Conservation (phyloP, 306 rosid species). For the Pterocarpus macrocarpus region DNA sequence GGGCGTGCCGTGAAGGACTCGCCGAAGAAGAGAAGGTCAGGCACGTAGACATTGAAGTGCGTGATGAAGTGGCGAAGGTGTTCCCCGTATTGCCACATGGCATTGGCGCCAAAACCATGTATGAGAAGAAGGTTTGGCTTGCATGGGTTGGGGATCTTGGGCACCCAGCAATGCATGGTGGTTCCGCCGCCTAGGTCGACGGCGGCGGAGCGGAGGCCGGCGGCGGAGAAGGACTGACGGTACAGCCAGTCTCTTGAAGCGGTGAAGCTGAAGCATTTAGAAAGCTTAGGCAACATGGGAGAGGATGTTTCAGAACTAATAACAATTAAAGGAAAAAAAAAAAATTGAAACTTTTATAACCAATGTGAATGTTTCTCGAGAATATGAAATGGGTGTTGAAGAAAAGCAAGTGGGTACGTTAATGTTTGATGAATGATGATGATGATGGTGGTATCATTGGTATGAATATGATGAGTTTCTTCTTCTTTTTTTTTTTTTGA, state of each 20-base stretch:
- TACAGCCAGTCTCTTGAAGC: conserved; percentile 68
- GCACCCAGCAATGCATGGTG: conserved; percentile 77
- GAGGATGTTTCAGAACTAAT: background rate
- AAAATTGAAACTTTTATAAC: background rate
- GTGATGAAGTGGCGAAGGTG: conserved; percentile 55
- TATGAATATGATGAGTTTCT: background rate
- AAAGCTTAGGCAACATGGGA: conserved; percentile 46
- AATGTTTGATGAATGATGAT: background rate
- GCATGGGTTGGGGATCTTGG: conserved; percentile 49
- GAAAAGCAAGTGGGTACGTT: conserved; percentile 6
- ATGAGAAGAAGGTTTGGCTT: conserved; percentile 67
- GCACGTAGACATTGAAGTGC: conserved; percentile 72
- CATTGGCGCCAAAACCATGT: conserved; percentile 88
- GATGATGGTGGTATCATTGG: background rate
- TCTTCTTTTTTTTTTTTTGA: too few species aligned
- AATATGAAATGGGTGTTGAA: background rate
- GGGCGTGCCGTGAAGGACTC: conserved; percentile 59
- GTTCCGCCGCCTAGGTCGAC: conserved; percentile 73
- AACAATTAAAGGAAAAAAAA: background rate
- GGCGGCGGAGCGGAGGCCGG: conserved; percentile 67
- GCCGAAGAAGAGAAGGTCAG: conserved; percentile 85
- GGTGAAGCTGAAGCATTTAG: conserved; percentile 64
- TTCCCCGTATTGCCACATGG: conserved; percentile 85
- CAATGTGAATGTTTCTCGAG: background rate
- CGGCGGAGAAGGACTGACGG: conserved; percentile 58